Conservation (phyloP, 2,329 filamentous ascomycete genomes). For the Botrytis paeoniae region DNA sequence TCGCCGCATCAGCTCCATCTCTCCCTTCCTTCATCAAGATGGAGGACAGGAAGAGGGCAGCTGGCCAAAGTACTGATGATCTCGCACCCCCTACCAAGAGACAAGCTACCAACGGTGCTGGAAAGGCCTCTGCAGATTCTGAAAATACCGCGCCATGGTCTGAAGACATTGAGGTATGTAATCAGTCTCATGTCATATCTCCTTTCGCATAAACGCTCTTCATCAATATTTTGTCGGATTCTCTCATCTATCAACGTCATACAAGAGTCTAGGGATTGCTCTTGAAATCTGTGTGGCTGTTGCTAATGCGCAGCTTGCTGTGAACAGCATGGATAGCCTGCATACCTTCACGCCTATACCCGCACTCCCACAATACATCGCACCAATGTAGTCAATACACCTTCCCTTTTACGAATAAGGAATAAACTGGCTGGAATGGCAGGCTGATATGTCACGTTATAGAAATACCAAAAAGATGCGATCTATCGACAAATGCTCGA, state of each 20-base stretch:
- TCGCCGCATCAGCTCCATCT: constrained; percentile 46
- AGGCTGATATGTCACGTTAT: constrained; percentile 38
- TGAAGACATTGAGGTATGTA: constrained; percentile 70
- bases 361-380: constrained; percentile 28
- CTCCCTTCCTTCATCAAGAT: constrained; percentile 88
- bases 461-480: constrained; percentile 93
- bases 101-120: constrained; percentile 83
- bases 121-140: constrained; percentile 59
- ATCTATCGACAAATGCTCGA: constrained; percentile 97
- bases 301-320: constrained; percentile 48
- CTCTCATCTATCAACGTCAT: constrained; percentile 27
- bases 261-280: constrained; percentile 23
- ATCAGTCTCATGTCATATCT: constrained; percentile 20
- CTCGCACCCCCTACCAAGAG: constrained; percentile 87
- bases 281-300: constrained; percentile 34
- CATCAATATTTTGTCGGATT: constrained; percentile 22
- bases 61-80: constrained; percentile 64
- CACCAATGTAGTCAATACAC: constrained; percentile 21
- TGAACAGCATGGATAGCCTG: constrained; percentile 42
- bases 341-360: constrained; percentile 36
- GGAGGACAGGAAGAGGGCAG: constrained; percentile 98
- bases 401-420: constrained; percentile 26
- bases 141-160: constrained; percentile 61
- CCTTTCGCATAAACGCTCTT: constrained; percentile 1
- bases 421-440: constrained; percentile 41